phyloP scores from a whole-genome alignment of 1,284 basidiomycete species.

The Ceratobasidium theobromae region DNA sequence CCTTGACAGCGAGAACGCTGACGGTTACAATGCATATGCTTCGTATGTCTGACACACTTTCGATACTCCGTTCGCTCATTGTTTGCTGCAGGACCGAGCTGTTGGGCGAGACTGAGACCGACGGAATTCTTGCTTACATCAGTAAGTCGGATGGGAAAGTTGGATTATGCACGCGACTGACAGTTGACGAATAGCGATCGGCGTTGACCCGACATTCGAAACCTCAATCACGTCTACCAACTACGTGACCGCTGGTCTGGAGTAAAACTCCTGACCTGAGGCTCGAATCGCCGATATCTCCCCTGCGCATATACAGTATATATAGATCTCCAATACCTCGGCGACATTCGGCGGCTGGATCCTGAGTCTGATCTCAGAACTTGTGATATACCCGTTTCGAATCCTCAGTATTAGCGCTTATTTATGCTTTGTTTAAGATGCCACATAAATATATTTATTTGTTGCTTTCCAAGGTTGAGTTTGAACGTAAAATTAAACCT shows the following conservation, averaged over 20 bases:
- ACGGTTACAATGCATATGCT: slow-evolving; percentile 40
- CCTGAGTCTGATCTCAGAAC: no score
- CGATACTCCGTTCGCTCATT: background rate
- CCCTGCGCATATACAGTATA: no score
- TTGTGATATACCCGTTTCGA: no score
- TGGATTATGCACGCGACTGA: background rate
- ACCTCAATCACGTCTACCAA: background rate
- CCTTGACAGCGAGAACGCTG: slow-evolving; percentile 38
- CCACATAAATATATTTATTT: no score
- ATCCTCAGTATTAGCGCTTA: no score
- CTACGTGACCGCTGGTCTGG: background rate
- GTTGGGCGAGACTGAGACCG: background rate
- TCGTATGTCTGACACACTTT: background rate
- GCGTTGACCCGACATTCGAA: background rate
- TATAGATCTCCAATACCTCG: no score
- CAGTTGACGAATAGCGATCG: background rate
- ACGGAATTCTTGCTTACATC: background rate
- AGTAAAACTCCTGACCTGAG: no score
- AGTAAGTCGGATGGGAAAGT: background rate
- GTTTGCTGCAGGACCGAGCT: background rate
- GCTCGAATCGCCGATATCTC: no score
- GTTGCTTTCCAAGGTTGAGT: no score
- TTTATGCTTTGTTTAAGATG: no score
- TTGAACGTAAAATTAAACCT: no score
- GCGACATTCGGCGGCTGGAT: no score